These are phyloP conservation scores for Sesbania bispinosa DNA, from an alignment of 306 rosid genomes.

Conservation along the genomic window DNA sequence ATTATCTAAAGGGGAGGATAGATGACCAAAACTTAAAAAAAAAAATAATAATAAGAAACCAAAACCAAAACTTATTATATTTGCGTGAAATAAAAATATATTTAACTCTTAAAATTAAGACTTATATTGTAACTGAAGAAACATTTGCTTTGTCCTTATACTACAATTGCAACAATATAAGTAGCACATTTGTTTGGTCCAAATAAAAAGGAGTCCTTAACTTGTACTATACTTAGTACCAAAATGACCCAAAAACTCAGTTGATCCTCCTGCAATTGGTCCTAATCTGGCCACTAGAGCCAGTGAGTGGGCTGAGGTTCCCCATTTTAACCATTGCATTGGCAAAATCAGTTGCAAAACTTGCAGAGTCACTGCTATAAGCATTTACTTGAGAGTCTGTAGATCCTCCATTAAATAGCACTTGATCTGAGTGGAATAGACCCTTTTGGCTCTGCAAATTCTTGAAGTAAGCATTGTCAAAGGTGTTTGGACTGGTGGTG, in stretches of 20 bases:
- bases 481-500: constrained; percentile 16
- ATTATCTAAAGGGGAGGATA: no score
- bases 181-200: no score
- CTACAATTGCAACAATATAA: no score
- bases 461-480: constrained; percentile 52
- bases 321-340: constrained; percentile 63
- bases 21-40: no score
- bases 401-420: constrained; percentile 50
- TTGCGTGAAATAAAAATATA: no score
- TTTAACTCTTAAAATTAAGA: no score
- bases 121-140: no score
- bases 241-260: not conserved
- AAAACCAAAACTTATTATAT: no score
- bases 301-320: constrained; percentile 52
- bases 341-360: constrained; percentile 46
- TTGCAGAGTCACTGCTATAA: constrained; percentile 23
- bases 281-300: constrained; percentile 45
- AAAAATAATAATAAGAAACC: no score
- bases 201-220: no score
- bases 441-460: constrained; percentile 45
- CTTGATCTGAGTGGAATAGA: constrained; percentile 58
- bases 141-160: no score
- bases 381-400: constrained; percentile 40
- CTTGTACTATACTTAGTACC: not conserved
- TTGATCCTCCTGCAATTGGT: constrained; percentile 39